These are phyloP conservation scores for Chimonanthus salicifolius DNA, from an alignment of 164 flowering plant genomes.

Conservation along the genomic window DNA sequence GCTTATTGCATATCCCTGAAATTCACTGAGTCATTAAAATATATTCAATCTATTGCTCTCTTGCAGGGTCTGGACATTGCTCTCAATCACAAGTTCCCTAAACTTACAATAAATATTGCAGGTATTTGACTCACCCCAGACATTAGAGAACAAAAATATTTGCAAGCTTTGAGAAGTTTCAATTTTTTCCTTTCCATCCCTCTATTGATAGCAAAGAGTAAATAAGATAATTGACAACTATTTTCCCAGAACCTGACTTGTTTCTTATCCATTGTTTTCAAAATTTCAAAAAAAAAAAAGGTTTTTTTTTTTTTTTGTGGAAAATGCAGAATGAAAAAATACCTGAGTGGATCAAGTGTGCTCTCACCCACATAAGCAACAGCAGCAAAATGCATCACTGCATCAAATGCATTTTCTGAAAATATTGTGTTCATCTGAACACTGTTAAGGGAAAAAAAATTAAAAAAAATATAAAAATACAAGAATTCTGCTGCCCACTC, in stretches of 20 bases:
- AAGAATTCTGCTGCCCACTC: background rate
- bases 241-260: background rate
- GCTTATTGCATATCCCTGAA: too few species aligned
- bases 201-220: background rate
- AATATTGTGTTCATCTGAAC: constrained; percentile 75
- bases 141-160: background rate
- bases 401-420: constrained; percentile 91
- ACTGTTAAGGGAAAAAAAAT: constrained; percentile 30
- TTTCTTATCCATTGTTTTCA: background rate
- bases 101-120: too few species aligned
- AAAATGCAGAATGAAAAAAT: constrained; percentile 12
- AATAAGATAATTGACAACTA: background rate
- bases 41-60: too few species aligned
- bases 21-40: too few species aligned
- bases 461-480: too few species aligned
- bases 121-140: background rate
- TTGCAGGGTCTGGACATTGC: too few species aligned
- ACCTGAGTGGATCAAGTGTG: constrained; percentile 93
- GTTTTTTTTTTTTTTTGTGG: background rate
- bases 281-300: background rate
- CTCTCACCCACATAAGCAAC: constrained; percentile 99
- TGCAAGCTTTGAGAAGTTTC: background rate
- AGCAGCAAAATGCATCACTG: constrained; percentile 98
- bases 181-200: background rate
- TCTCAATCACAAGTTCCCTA: too few species aligned